These are phyloP conservation scores for Hibiscus trionum DNA, from an alignment of 345 rosid species.

Conservation along the genomic window DNA sequence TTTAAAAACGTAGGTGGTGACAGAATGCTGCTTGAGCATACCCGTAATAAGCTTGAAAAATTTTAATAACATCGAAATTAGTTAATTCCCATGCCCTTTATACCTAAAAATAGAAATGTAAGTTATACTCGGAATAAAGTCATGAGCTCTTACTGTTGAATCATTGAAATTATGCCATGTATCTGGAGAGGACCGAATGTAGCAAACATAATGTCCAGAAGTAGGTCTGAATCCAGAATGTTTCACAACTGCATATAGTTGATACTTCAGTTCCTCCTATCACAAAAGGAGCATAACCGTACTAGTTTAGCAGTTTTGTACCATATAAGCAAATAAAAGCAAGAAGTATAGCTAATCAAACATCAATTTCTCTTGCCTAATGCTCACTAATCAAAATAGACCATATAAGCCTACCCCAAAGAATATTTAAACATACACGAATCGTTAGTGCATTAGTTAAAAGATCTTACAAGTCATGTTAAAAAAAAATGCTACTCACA, in stretches of 20 bases:
- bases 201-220: constrained; percentile 14
- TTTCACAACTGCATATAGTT: constrained; percentile 12
- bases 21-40: background rate
- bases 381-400: background rate
- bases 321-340: background rate
- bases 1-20: background rate
- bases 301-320: background rate
- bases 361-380: background rate
- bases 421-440: background rate
- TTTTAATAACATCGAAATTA: background rate
- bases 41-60: background rate
- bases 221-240: constrained; percentile 15
- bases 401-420: background rate
- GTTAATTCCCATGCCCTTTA: background rate
- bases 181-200: constrained; percentile 6
- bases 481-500: constrained; percentile 30
- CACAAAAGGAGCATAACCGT: background rate
- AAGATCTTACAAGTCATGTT: background rate
- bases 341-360: background rate
- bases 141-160: constrained; percentile 12
- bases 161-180: constrained; percentile 13
- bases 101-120: background rate
- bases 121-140: background rate
- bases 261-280: constrained; percentile 15
- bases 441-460: background rate